phyloP scores from a whole-genome alignment of 495 filamentous ascomycete genomes.

The Annulohypoxylon bovei region DNA sequence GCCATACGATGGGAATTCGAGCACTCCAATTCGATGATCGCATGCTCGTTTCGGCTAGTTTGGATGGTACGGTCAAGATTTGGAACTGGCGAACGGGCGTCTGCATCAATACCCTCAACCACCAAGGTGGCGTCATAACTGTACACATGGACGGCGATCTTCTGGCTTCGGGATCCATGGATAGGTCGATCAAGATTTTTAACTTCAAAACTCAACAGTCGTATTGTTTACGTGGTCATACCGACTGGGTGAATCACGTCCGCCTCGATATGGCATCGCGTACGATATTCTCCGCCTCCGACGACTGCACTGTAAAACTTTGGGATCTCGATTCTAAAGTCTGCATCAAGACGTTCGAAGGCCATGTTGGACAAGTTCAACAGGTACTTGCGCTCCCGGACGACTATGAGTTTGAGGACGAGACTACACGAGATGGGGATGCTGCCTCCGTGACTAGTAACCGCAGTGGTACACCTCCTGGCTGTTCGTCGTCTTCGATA shows the following conservation, averaged over 20 bases:
- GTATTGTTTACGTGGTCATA: slow-evolving; percentile 82
- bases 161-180: slow-evolving; percentile 87
- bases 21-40: slow-evolving; percentile 93
- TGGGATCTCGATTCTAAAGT: slow-evolving; percentile 88
- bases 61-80: slow-evolving; percentile 82
- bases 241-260: slow-evolving; percentile 94
- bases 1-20: slow-evolving; percentile 84
- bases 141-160: slow-evolving; percentile 86
- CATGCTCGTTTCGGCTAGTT: slow-evolving; percentile 84
- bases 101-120: slow-evolving; percentile 82
- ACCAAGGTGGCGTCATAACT: slow-evolving; percentile 81
- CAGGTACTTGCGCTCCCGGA: slow-evolving; percentile 82
- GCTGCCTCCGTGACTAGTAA: slow-evolving; percentile 55
- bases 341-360: slow-evolving; percentile 83
- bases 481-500: slow-evolving; percentile 28
- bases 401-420: slow-evolving; percentile 88
- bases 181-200: slow-evolving; percentile 92
- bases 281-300: slow-evolving; percentile 90
- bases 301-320: slow-evolving; percentile 90
- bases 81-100: slow-evolving; percentile 98
- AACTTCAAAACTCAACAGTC: slow-evolving; percentile 86
- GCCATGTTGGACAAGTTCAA: slow-evolving; percentile 96
- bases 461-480: slow-evolving; percentile 47
- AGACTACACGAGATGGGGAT: slow-evolving; percentile 68
- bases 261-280: slow-evolving; percentile 81